A percentile compares a stretch with the other conserved stretches of the same genome.
Conservation (phyloP, 192 early-diverging fungal genomes). For the Backusella macrospora region DNA sequence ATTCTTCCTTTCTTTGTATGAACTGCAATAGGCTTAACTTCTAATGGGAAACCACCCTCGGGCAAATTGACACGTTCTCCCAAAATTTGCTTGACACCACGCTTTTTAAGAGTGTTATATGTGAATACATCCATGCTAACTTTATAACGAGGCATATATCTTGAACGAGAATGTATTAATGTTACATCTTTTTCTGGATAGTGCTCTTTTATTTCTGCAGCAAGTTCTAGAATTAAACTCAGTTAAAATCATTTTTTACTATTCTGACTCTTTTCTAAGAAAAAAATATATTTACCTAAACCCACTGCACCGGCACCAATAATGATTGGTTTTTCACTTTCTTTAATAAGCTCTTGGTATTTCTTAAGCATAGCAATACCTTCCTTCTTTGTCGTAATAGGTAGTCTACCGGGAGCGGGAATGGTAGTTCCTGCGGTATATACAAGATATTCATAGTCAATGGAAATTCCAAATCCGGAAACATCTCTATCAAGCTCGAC, state of each 20-base stretch:
- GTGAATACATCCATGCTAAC: slow-evolving; percentile 55
- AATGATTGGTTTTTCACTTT: slow-evolving; percentile 61
- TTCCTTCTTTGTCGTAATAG: slow-evolving; percentile 47
- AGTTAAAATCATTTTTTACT: background rate
- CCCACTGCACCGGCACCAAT: slow-evolving; percentile 81
- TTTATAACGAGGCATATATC: slow-evolving; percentile 63
- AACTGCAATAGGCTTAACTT: slow-evolving; percentile 49
- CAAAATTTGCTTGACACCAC: slow-evolving; percentile 44
- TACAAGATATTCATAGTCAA: slow-evolving; percentile 59
- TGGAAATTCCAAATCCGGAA: slow-evolving; percentile 45
- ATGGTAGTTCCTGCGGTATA: slow-evolving; percentile 56
- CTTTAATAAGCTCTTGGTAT: slow-evolving; percentile 57
- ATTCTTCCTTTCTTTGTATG: slow-evolving; percentile 46
- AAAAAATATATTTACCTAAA: slow-evolving; percentile 34
- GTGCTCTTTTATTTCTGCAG: slow-evolving; percentile 70
- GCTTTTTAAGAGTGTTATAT: slow-evolving; percentile 52
- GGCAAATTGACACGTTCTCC: slow-evolving; percentile 62
- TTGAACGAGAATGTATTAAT: slow-evolving; percentile 62
- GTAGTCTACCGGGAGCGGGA: slow-evolving; percentile 51
- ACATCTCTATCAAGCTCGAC: slow-evolving; percentile 58
- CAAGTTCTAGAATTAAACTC: slow-evolving; percentile 54
- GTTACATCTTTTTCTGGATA: slow-evolving; percentile 65
- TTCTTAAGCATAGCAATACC: slow-evolving; percentile 44
- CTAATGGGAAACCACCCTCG: slow-evolving; percentile 56
- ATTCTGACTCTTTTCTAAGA: background rate